Evolutionary conservation across 2,329 filamentous ascomycete species (phyloP), one percentile per base, ranked within the genome.

Genomic region (Stemphylium lycopersici): DNA sequence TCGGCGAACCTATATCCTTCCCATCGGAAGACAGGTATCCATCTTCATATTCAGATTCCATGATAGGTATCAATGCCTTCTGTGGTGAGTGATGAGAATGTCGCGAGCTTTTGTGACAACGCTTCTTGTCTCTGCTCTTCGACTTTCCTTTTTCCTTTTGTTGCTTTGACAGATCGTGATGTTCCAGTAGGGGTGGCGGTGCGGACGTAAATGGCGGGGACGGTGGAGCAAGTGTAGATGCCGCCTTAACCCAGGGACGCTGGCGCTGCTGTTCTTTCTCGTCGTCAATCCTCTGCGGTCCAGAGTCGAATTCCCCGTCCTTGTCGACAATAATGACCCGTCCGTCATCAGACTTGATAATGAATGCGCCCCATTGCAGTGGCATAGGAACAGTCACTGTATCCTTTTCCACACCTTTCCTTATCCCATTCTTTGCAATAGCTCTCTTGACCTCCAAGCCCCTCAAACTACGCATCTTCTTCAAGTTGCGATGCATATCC

Each of bases 241-340:
- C 45, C 29, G 49, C 61, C 48, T 51, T 54, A 10, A 58, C 24
- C 62, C 59, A 60, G n/a, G 50, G 36, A 18, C 6, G 43, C 39
- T 37, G 29, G 34, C 43, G 37, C 18, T 58, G 34, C n/a, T 18
- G 26, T 13, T 8, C 26, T 15, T 24, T 22, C n/a, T 8, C 20
- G 36, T 43, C 15, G 15, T 52, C 20, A 20, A 39, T 20, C 12
- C 50, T 29, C 16, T 15, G 38, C 13, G 34, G 22, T 7, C 67
- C 68, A 22, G 67, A 68, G 43, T 73, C 70, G 48, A 59, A 69
- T 38, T 66, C 68, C 0, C 63, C 68, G 11, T 65, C 55, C 8
- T 49, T 36, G 29, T 66, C 69, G n/a, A 72, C 59, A 12, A 73
- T 44, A 16, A 70, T 51, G 5, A 73, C 65, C 18, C 66, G 31